Percentiles rank a stretch among this genome's conserved stretches.
Evolutionary conservation across 2,329 filamentous ascomycete genomes (phyloP).

Genomic region (Colletotrichum lupini): DNA sequence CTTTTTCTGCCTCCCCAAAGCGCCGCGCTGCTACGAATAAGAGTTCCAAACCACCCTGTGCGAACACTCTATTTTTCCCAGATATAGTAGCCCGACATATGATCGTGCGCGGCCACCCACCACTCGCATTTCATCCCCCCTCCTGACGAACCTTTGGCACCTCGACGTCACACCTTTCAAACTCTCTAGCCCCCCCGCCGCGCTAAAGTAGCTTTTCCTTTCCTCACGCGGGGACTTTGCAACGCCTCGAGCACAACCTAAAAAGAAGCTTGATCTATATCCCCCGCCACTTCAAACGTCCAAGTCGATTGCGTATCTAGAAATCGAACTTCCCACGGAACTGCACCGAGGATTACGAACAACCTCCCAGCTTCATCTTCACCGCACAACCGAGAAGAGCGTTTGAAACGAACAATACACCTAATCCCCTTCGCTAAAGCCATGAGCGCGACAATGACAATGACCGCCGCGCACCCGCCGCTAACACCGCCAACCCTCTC

Average conservation of each 20-base stretch:
- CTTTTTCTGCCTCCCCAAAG: background rate
- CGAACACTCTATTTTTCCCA: background rate
- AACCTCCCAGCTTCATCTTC: background rate
- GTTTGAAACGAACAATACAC: too few relatives aligned
- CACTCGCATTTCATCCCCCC: slow-evolving; percentile 18
- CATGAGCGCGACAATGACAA: slow-evolving; percentile 38
- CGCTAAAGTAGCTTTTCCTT: slow-evolving; percentile 7
- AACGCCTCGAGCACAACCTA: slow-evolving; percentile 10
- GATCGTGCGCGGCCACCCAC: slow-evolving; percentile 23
- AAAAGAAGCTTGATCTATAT: slow-evolving; percentile 13
- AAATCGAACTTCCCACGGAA: background rate
- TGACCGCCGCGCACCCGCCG: slow-evolving; percentile 35
- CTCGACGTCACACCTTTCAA: slow-evolving; percentile 27
- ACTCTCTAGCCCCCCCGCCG: slow-evolving; percentile 19
- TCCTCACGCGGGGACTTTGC: background rate
- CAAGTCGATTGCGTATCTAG: background rate
- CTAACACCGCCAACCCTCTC: slow-evolving; percentile 34
- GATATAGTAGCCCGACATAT: background rate
- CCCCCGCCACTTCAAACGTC: background rate
- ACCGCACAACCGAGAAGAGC: background rate
- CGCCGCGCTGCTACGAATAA: slow-evolving; percentile 5
- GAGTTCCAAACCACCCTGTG: background rate
- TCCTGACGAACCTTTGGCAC: slow-evolving; percentile 12
- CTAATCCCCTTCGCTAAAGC: slow-evolving; percentile 1
- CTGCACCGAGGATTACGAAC: background rate